These are phyloP conservation scores for Ophiocordyceps sinensis DNA, from an alignment of 2,329 filamentous ascomycete species.

Conservation along the genomic window DNA sequence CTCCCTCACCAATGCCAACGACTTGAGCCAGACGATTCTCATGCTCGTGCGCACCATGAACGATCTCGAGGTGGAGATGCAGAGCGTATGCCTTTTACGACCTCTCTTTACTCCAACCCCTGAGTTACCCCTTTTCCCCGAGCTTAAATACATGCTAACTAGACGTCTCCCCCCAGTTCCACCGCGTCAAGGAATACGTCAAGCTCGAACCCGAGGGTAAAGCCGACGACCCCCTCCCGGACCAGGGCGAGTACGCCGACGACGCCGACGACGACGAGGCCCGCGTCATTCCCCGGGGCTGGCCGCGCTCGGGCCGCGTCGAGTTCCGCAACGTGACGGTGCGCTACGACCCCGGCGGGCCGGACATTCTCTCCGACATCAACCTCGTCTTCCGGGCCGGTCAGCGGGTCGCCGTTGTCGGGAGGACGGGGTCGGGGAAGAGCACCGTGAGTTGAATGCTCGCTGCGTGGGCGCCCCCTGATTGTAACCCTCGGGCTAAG, in stretches of 20 bases:
- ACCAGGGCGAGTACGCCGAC: constrained; percentile 25
- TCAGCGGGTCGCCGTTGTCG: constrained; percentile 65
- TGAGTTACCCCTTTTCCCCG: neutral
- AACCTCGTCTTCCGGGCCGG: constrained; percentile 45
- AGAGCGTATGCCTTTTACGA: constrained; percentile 27
- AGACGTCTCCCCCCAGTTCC: constrained; percentile 19
- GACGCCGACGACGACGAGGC: constrained; percentile 23
- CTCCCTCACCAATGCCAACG: constrained; percentile 41
- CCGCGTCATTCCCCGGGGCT: constrained; percentile 24
- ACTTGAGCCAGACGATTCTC: constrained; percentile 35
- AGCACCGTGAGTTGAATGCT: constrained; percentile 44
- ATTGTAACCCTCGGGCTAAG: neutral
- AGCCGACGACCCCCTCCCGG: constrained; percentile 22
- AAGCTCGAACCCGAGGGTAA: constrained; percentile 30
- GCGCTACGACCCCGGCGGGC: constrained; percentile 29
- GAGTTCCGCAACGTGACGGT: constrained; percentile 37
- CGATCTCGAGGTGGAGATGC: constrained; percentile 41
- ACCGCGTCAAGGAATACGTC: constrained; percentile 34
- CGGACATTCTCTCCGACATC: constrained; percentile 34
- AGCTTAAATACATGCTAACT: neutral
- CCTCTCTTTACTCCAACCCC: neutral
- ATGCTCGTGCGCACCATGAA: constrained; percentile 38
- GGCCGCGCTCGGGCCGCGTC: constrained; percentile 31
- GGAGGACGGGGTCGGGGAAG: constrained; percentile 72
- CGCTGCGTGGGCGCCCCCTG: too few species aligned